Evolutionary conservation across 1,284 basidiomycete species (phyloP).

Genomic region (Psilocybe mexicana): DNA sequence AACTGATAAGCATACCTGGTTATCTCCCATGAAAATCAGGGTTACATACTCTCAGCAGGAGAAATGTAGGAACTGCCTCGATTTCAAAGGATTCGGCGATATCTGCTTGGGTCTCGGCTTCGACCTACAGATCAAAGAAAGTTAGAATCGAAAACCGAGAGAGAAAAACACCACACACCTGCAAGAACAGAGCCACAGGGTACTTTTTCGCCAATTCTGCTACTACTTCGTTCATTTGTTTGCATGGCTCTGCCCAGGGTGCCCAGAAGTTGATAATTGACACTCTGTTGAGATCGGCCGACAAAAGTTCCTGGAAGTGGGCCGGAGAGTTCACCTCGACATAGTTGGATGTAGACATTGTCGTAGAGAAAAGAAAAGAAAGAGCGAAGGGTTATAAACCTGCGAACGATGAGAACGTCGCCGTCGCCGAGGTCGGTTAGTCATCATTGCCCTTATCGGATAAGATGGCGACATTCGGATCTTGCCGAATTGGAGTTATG

Average conservation of each 20-base stretch:
- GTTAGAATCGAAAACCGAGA: neutral
- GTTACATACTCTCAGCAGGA: constrained; percentile 75
- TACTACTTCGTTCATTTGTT: constrained; percentile 81
- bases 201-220: constrained; percentile 73
- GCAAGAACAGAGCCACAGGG: constrained; percentile 70
- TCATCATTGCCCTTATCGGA: constrained; percentile 27
- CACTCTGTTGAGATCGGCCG: constrained; percentile 72
- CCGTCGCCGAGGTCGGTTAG: constrained; percentile 16
- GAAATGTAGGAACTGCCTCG: constrained; percentile 86
- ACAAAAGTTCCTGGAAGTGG: constrained; percentile 77
- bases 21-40: neutral
- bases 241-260: constrained; percentile 89
- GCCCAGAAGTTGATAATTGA: constrained; percentile 94
- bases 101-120: constrained; percentile 87
- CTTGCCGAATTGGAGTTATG: constrained; percentile 18
- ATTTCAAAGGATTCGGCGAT: constrained; percentile 95
- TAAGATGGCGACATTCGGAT: constrained; percentile 38
- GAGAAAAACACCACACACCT: constrained; percentile 45
- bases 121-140: constrained; percentile 57
- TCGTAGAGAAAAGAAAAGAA: constrained; percentile 10
- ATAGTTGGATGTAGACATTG: constrained; percentile 44
- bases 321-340: constrained; percentile 60
- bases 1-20: constrained; percentile 34
- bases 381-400: constrained; percentile 6
- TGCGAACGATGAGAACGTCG: constrained; percentile 19